These are phyloP conservation scores for Suhomyces bokatorum DNA, from an alignment of 1,139 yeast species.

Conservation along the genomic window DNA sequence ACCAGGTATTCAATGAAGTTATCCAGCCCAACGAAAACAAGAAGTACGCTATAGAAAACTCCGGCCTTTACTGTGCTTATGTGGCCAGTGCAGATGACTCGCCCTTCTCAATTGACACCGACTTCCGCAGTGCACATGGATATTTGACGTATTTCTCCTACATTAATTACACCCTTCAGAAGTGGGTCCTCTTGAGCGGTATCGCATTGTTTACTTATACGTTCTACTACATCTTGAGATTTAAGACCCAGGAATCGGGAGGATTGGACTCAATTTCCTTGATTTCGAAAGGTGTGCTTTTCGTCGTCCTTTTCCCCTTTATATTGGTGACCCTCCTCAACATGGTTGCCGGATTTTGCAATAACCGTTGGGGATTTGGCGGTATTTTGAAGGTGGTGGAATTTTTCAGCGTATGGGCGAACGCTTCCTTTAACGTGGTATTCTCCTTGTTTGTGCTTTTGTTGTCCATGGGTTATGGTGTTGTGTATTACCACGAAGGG, in stretches of 20 bases:
- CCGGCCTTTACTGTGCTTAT: constrained; percentile 40
- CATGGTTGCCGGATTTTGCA: constrained; percentile 17
- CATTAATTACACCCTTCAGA: constrained; percentile 21
- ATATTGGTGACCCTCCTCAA: constrained; percentile 15
- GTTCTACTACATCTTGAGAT: constrained; percentile 29
- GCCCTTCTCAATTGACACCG: constrained; percentile 21
- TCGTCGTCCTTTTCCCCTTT: constrained; percentile 31
- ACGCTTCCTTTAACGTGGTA: not conserved
- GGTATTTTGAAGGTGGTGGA: constrained; percentile 22
- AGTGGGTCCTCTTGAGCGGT: constrained; percentile 20
- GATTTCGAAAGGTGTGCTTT: constrained; percentile 35
- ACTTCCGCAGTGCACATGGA: constrained; percentile 30
- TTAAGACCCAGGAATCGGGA: constrained; percentile 25
- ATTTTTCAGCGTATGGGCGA: constrained; percentile 8
- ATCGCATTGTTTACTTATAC: constrained; percentile 23
- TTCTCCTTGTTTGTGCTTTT: constrained; percentile 23
- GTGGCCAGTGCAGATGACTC: constrained; percentile 26
- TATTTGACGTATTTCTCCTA: constrained; percentile 25
- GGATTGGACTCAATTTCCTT: constrained; percentile 37
- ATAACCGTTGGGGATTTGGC: constrained; percentile 20
- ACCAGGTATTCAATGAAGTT: constrained; percentile 11
- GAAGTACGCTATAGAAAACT: constrained; percentile 20
- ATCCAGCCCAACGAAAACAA: constrained; percentile 13
- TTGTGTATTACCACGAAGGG: constrained; percentile 32
- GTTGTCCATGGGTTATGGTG: constrained; percentile 45